phyloP scores from a whole-genome alignment of 225 moss, liverwort and hornwort genomes.

The Neckera pumila region DNA sequence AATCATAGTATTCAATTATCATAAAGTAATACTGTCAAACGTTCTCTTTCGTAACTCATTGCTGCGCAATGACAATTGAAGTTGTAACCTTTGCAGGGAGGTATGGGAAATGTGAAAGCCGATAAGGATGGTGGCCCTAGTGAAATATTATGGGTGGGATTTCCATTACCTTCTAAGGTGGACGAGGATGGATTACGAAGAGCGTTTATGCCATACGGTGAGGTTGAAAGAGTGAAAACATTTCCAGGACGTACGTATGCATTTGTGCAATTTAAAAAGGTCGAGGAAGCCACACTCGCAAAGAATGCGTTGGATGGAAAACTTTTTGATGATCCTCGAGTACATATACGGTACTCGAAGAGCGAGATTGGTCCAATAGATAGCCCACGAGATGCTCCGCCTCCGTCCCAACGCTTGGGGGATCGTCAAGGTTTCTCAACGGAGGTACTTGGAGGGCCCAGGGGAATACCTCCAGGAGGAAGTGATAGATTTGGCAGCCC shows the following conservation, averaged over 20 bases:
- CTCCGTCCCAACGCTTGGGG: constrained; percentile 39
- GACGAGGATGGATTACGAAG: constrained; percentile 90
- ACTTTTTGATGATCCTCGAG: constrained; percentile 93
- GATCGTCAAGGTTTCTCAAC: constrained; percentile 45
- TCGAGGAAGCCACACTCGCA: constrained; percentile 82
- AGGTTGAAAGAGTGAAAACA: constrained; percentile 90
- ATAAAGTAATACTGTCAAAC: too few species aligned
- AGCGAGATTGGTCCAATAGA: constrained; percentile 98
- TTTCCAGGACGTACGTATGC: constrained; percentile 98
- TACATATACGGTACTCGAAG: constrained; percentile 94
- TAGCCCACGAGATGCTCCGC: constrained; percentile 53
- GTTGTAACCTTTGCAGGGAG: constrained; percentile 18
- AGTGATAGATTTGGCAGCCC: constrained; percentile 53
- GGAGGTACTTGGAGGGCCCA: constrained; percentile 40
- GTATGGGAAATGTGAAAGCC: constrained; percentile 36
- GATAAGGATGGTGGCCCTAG: constrained; percentile 95
- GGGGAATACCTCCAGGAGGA: constrained; percentile 19
- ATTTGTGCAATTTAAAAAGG: constrained; percentile 89
- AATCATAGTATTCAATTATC: too few species aligned
- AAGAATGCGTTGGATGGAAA: constrained; percentile 89
- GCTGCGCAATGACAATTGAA: background rate
- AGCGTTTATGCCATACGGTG: constrained; percentile 87
- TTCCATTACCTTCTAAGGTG: constrained; percentile 89
- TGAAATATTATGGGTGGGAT: constrained; percentile 97
- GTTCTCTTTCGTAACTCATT: background rate